Evolutionary conservation across 306 rosid genomes (phyloP), one percentile per base, ranked within the genome.

Genomic region (Carpinus viminea): DNA sequence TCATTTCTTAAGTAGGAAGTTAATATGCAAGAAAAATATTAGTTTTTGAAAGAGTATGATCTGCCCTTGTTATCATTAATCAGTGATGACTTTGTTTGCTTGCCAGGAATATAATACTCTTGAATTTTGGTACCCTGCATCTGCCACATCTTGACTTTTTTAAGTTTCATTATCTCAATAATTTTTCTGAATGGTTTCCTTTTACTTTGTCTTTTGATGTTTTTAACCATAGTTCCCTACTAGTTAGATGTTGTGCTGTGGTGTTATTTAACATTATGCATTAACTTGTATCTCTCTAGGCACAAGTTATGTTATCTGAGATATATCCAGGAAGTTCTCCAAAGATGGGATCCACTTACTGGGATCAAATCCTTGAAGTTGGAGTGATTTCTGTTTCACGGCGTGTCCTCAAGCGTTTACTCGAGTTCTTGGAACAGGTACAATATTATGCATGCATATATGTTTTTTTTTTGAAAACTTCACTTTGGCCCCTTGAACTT

Each of bases 291-390:
- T 79, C 71, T 71, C 34, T 78, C 79, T 85, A 94, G 98, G 98
- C 98, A 56, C 97, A 89, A 85, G 82, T 87, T 82, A 88, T 92
- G 92, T 83, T 94, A 79, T 91, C 98, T 65, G 97, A 92, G 90
- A 94, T 94, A 82, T 94, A 94, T 86, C 97, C 97, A 17, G 98
- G 98, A 79, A 97, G 90, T 72, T 78, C 97, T 80, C 97, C 98
- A 56, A 92, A 91, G 83, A 84, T 26, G 21, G 98, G 98, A 62
- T 89, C 90, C 77, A 86, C 87, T 72, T 94, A 94, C 85, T 91
- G 97, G 97, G 97, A 94, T 85, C 95, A 92, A 90, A 84, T 94
- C 81, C 97, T 91, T 81, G 98, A 94, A 85, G 87, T 91, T 31
- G 98, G 90, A 75, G 83, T 91, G 70, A 91, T 92, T 66, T 88